A percentile compares a stretch with the other conserved stretches of the same genome.
phyloP scores from a whole-genome alignment of 805 yeast species.

The Vanderwaltozyma polyspora region DNA sequence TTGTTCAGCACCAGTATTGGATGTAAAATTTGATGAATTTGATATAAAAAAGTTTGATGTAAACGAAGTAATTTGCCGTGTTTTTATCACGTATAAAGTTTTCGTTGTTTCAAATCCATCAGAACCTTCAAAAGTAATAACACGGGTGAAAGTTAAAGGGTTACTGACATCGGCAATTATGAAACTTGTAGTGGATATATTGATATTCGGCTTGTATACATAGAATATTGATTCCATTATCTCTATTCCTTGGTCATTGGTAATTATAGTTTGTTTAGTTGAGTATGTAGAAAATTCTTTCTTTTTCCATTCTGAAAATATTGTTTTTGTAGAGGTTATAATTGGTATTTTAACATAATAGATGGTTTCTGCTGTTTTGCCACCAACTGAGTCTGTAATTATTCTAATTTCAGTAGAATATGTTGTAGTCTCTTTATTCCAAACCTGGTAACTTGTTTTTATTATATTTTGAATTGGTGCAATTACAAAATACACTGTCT shows the following conservation, averaged over 20 bases:
- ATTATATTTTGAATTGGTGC: not conserved
- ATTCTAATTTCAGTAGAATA: not conserved
- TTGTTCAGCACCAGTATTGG: too few relatives aligned
- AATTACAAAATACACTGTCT: not conserved
- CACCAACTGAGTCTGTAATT: not conserved
- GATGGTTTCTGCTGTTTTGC: not conserved
- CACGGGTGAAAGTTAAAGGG: not conserved
- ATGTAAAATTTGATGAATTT: too few relatives aligned
- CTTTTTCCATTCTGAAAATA: not conserved
- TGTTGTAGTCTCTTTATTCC: not conserved
- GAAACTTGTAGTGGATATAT: not conserved
- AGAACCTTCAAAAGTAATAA: not conserved
- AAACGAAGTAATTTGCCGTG: too few relatives aligned
- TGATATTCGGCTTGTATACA: not conserved
- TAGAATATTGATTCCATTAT: not conserved
- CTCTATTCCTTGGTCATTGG: not conserved
- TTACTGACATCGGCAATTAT: not conserved
- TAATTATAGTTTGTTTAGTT: not conserved
- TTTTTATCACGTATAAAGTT: not conserved
- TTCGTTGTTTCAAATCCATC: not conserved
- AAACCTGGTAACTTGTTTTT: not conserved
- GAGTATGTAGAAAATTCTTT: not conserved
- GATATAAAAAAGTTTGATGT: too few relatives aligned
- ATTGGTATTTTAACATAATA: not conserved
- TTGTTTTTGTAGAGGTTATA: not conserved